These are phyloP conservation scores for Pugionium dolabratum DNA, from an alignment of 345 rosid genomes.

Conservation along the genomic window DNA sequence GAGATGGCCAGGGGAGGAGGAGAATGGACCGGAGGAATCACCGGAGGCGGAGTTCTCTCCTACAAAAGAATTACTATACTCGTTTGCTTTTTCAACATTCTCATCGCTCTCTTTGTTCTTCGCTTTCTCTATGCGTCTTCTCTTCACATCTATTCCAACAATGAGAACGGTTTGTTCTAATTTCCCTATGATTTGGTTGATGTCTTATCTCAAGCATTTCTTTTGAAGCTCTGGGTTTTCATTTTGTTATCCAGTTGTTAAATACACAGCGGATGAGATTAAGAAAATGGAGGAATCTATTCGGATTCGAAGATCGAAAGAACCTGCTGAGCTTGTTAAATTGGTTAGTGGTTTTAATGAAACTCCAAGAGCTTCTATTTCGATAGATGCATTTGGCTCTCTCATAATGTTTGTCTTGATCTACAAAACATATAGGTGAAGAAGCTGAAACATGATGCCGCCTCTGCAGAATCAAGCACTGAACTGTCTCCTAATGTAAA, in stretches of 20 bases:
- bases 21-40: constrained; percentile 54
- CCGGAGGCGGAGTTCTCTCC: constrained; percentile 57
- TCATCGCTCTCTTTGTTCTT: constrained; percentile 88
- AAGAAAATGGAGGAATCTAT: constrained; percentile 84
- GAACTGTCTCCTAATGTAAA: constrained; percentile 59
- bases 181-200: neutral
- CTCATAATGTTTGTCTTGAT: neutral
- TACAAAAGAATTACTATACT: constrained; percentile 75
- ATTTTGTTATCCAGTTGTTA: constrained; percentile 50
- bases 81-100: constrained; percentile 85
- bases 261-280: constrained; percentile 81
- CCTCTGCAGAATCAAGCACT: constrained; percentile 39
- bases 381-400: neutral
- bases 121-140: constrained; percentile 83
- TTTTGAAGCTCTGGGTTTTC: neutral
- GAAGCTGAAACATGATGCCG: constrained; percentile 52
- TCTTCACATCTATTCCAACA: constrained; percentile 62
- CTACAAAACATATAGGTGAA: constrained; percentile 49
- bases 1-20: constrained; percentile 70
- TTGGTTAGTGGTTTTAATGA: constrained; percentile 49
- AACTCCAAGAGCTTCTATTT: neutral
- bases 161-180: constrained; percentile 42
- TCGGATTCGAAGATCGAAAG: constrained; percentile 75
- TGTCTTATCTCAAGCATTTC: too few species aligned
- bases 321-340: constrained; percentile 61